These are phyloP conservation scores for Ophiognomonia clavigignenti-juglandacearum DNA, from an alignment of 2,329 filamentous ascomycete species.

Conservation along the genomic window DNA sequence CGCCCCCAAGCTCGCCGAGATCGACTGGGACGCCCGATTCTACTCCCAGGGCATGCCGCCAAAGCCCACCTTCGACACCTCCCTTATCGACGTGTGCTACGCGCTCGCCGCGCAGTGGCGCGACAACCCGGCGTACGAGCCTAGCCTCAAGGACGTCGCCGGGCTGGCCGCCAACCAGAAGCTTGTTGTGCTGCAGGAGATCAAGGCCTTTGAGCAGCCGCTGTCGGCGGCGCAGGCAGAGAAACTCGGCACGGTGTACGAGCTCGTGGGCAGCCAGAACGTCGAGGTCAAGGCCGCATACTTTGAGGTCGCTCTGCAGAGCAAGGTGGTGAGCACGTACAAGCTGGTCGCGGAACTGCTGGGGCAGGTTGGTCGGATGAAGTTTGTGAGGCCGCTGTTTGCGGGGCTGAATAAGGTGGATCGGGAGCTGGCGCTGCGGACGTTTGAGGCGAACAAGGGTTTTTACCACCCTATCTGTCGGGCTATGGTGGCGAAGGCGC, in stretches of 20 bases:
- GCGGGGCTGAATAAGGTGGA: slow-evolving; percentile 71
- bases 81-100: slow-evolving; percentile 81
- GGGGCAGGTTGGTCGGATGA: slow-evolving; percentile 86
- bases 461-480: slow-evolving; percentile 96
- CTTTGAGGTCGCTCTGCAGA: slow-evolving; percentile 72
- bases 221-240: slow-evolving; percentile 63
- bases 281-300: slow-evolving; percentile 82
- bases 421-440: slow-evolving; percentile 67
- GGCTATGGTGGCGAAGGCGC: slow-evolving; percentile 80
- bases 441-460: slow-evolving; percentile 80
- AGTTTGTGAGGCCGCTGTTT: slow-evolving; percentile 88
- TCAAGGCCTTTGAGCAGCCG: slow-evolving; percentile 63
- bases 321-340: slow-evolving; percentile 65
- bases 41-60: slow-evolving; percentile 84
- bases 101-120: slow-evolving; percentile 78
- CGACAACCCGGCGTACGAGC: slow-evolving; percentile 60
- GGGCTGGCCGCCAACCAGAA: slow-evolving; percentile 81
- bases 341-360: slow-evolving; percentile 68
- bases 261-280: slow-evolving; percentile 70
- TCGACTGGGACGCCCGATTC: slow-evolving; percentile 90
- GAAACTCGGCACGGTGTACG: slow-evolving; percentile 70
- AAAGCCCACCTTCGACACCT: slow-evolving; percentile 88
- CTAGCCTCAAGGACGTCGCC: slow-evolving; percentile 63
- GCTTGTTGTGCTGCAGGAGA: slow-evolving; percentile 77
- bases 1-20: slow-evolving; percentile 59